Percentiles rank a stretch among this genome's conserved stretches.
Conservation (phyloP, 257 asterid genomes). For the Plantago elongata region DNA sequence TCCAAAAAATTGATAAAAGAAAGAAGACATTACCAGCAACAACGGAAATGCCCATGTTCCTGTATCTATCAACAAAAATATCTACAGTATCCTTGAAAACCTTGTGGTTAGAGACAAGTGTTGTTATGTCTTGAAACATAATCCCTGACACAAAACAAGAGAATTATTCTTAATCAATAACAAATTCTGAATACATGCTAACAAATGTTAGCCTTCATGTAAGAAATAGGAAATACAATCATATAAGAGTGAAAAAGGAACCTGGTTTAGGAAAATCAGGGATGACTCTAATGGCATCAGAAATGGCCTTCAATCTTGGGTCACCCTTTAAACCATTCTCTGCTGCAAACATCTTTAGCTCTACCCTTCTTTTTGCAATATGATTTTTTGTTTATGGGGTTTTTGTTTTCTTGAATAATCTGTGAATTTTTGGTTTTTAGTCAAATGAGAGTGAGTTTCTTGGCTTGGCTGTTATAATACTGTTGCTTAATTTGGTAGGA, state of each 20-base stretch:
- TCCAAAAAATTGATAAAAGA: background rate
- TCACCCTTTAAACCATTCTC: constrained; percentile 91
- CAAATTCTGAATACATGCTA: constrained; percentile 10
- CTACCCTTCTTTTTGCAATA: no score
- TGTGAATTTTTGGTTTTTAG: background rate
- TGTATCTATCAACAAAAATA: constrained; percentile 82
- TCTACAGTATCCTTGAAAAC: constrained; percentile 76
- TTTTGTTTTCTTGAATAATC: background rate
- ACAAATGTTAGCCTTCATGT: constrained; percentile 17
- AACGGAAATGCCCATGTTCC: constrained; percentile 72
- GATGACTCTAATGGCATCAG: constrained; percentile 77
- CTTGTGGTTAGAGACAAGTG: constrained; percentile 70
- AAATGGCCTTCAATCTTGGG: constrained; percentile 85
- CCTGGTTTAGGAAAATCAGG: constrained; percentile 96
- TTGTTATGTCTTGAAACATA: constrained; percentile 92
- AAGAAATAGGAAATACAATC: background rate
- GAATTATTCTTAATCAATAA: constrained; percentile 3
- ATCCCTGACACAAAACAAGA: constrained; percentile 51
- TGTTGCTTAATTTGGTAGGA: constrained; percentile 29
- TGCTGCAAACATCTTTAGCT: constrained; percentile 73
- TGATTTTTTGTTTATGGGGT: no score
- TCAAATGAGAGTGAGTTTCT: background rate
- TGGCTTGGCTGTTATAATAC: constrained; percentile 18
- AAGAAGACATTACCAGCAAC: constrained; percentile 71
- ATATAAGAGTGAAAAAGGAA: constrained; percentile 2